phyloP scores from a whole-genome alignment of 106 monocot species.

The Alisma plantagoaquatica region DNA sequence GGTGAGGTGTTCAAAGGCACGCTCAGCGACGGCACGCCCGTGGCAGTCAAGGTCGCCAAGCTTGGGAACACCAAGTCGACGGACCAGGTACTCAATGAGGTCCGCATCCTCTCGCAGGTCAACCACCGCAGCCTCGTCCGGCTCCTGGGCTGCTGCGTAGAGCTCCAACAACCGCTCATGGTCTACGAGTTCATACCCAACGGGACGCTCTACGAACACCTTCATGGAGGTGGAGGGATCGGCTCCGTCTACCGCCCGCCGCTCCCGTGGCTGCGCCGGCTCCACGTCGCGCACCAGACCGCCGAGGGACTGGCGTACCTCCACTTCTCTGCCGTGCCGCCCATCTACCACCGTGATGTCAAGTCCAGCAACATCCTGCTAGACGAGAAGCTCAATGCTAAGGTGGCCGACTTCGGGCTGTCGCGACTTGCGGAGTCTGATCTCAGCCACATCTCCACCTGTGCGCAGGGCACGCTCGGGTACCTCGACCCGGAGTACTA shows the following conservation, averaged over 20 bases:
- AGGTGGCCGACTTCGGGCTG: slow-evolving; percentile 21
- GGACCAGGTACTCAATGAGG: slow-evolving; percentile 24
- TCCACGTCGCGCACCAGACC: slow-evolving; percentile 15
- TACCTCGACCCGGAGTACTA: slow-evolving; percentile 93
- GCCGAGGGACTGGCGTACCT: slow-evolving; percentile 19
- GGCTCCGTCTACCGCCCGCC: no score
- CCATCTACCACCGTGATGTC: slow-evolving; percentile 25
- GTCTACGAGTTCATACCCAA: slow-evolving; percentile 27
- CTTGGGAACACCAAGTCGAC: slow-evolving; percentile 26
- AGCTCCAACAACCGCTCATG: slow-evolving; percentile 22
- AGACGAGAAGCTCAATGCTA: slow-evolving; percentile 22
- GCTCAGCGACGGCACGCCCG: slow-evolving; percentile 7
- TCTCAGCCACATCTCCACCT: slow-evolving; percentile 19
- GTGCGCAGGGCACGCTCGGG: slow-evolving; percentile 58
- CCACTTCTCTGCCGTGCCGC: slow-evolving; percentile 20
- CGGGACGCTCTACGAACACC: slow-evolving; percentile 17
- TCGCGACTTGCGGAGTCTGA: slow-evolving; percentile 19
- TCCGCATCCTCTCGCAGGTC: slow-evolving; percentile 19
- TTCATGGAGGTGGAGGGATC: slow-evolving; percentile 5
- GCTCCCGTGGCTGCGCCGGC: slow-evolving; percentile 7
- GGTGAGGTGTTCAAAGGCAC: slow-evolving; percentile 23
- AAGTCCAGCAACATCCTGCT: slow-evolving; percentile 25
- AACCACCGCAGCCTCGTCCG: slow-evolving; percentile 23
- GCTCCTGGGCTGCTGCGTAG: slow-evolving; percentile 25
- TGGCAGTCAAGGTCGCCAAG: slow-evolving; percentile 23